Evolutionary conservation across 352 stramenopile genomes (phyloP), one percentile per base, ranked within the genome.

Genomic region (Globisporangium solare): DNA sequence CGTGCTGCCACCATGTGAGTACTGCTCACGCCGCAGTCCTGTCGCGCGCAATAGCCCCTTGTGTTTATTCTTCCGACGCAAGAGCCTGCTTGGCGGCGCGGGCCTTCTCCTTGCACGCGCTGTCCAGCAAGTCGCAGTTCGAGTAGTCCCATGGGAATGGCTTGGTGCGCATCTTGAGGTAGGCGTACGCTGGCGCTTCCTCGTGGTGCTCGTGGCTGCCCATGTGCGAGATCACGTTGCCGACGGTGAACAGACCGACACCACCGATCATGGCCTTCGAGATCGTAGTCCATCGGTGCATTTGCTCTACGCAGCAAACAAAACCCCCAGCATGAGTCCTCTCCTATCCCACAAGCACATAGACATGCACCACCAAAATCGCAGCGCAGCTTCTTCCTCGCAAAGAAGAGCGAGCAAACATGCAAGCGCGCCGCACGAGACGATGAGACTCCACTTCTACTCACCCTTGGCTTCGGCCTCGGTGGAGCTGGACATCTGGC

Each of bases 151-250:
- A 94, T 60, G 84, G 84, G 71, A 84, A 94, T 22, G 84, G 84
- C 73, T 94, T 94, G 67, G 70, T 94, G 70, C 84, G 84, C 55
- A 94, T 74, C 73, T 91, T 94, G 64, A 92, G 81, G 79, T 94
- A 91, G 40, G 82, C 69, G 70, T 76, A 94, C 49, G 71, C 73
- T 4, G 78, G 76, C 24, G 59, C 66, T 54, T 88, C 71, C 41
- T 92, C 67, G 37, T 92, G 67, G 71, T 91, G 75, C 41, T 77
- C 71, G 62, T 88, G 46, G 51, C 65, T 66, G 58, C 46, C 49
- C 14, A 68, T 62, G 64, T 82, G 68, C 54, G 74, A 68, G 53
- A 79, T 53, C 48, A 88, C 56, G 61, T 89, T 79, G 51, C 73
- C 54, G 42, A 73, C 79, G 55, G 80, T 88, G 61, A 77, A 79